phyloP scores from a whole-genome alignment of 495 filamentous ascomycete genomes.

The Aspergillus campestris region DNA sequence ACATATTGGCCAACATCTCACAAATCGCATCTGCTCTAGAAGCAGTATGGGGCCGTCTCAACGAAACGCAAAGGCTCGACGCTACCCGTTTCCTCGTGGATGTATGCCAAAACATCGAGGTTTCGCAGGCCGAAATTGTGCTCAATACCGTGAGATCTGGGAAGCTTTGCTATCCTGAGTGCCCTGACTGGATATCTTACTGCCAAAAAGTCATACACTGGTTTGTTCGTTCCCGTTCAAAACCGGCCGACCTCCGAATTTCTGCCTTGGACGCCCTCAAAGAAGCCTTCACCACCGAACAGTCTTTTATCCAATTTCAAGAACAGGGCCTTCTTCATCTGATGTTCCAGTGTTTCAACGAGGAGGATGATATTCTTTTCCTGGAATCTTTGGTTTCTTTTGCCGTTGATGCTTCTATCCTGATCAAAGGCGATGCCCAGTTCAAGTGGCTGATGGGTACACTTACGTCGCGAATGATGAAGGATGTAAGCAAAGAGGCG shows the following conservation, averaged over 20 bases:
- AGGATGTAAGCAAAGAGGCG: constrained; percentile 23
- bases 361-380: constrained; percentile 42
- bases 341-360: constrained; percentile 34
- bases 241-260: constrained; percentile 58
- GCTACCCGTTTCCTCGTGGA: constrained; percentile 31
- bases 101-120: constrained; percentile 31
- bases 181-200: constrained; percentile 56
- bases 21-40: constrained; percentile 33
- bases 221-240: constrained; percentile 56
- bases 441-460: constrained; percentile 30
- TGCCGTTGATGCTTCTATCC: constrained; percentile 27
- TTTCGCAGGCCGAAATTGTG: constrained; percentile 35
- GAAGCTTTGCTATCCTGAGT: constrained; percentile 62
- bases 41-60: constrained; percentile 34
- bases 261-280: constrained; percentile 58
- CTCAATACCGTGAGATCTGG: constrained; percentile 30
- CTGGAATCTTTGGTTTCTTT: constrained; percentile 41
- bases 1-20: constrained; percentile 31
- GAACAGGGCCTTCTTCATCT: constrained; percentile 30
- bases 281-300: constrained; percentile 51
- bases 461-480: constrained; percentile 29
- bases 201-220: constrained; percentile 51
- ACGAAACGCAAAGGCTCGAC: constrained; percentile 29
- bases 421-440: constrained; percentile 19
- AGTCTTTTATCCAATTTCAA: constrained; percentile 26